Evolutionary conservation across 371 early-diverging fungal species (phyloP), one percentile per base, ranked within the genome.

Genomic region (Mortierella sp.): DNA sequence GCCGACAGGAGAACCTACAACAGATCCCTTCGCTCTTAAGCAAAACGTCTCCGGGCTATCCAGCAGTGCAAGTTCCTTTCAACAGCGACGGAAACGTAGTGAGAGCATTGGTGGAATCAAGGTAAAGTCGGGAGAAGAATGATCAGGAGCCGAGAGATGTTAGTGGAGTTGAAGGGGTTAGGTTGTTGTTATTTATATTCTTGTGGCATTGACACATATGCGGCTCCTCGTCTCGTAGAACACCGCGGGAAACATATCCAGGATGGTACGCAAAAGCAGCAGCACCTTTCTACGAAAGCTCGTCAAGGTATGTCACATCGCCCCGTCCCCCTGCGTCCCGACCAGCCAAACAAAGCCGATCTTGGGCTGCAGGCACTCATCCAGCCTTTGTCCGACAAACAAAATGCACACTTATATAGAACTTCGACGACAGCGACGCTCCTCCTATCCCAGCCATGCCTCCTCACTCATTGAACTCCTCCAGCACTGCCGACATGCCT

Each of bases 341-440:
- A n/a, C n/a, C n/a, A n/a, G n/a, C n/a, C n/a, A n/a, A n/a, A n/a
- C n/a, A n/a, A n/a, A n/a, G n/a, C n/a, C n/a, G n/a, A n/a, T n/a
- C n/a, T n/a, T n/a, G n/a, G n/a, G n/a, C n/a, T n/a, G n/a, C n/a
- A n/a, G n/a, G n/a, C n/a, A n/a, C n/a, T n/a, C n/a, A n/a, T n/a
- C n/a, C n/a, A n/a, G n/a, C n/a, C n/a, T n/a, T n/a, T n/a, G n/a
- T n/a, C n/a, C n/a, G n/a, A 43, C 43, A 41, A 17, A 28, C 17
- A 61, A 11, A 34, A 1, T 15, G 5, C 3, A 12, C 15, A 23
- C 52, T 57, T 2, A 50, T 28, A 30, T 52, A 73, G 73, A 73
- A 48, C 54, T 73, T 73, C 59, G 73, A 73, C n/a, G 73, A 73
- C 57, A 73, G 66, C 44, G 73, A 73, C 23, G 73, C 73, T 15